Evolutionary conservation across 2,329 filamentous ascomycete genomes (phyloP), one percentile per base, ranked within the genome.

Genomic region (Diaporthe ampelina): DNA sequence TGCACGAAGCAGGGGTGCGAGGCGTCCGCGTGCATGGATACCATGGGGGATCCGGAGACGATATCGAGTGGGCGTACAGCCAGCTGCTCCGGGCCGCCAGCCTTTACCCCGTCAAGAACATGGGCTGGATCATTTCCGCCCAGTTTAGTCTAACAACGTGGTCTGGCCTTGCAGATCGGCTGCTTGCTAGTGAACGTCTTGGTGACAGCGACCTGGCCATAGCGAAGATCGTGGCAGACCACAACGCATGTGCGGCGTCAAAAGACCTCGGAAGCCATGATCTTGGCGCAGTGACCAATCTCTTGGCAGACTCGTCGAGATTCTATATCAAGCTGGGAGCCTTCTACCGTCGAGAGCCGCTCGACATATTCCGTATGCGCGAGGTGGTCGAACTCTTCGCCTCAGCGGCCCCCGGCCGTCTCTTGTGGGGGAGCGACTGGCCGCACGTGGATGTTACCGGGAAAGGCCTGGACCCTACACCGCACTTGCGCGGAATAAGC

Each of bases 401-500:
- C 58, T 63, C 58, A 17, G 58, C 37, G 58, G 37, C 15, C n/a
- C 7, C 37, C 15, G 58, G 45, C 58, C 58, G 37, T 45, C 58
- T 63, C 15, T 9, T 63, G 35, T 63, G 58, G 58, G 58, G 58
- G 11, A 63, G 58, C 15, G 58, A 63, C 58, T 63, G 58, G 58
- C 58, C 58, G 6, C 58, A 63, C 19, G 58, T 63, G 6, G 37
- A 63, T 10, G 37, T 10, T 7, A 63, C 37, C 29, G n/a, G 15
- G n/a, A 45, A 63, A 29, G 58, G 37, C 24, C 24, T 29, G 15
- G 24, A 11, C n/a, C 37, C 58, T 29, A 21, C n/a, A 21, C 58
- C 37, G 15, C 58, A 63, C 26, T 21, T 63, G 24, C n/a, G 15
- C 2, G 37, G 37, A 21, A 24, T 63, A n/a, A 11, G 17, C 5